Evolutionary conservation across 78 protist species (phyloP).

Genomic region (slime mould (Dictyostelium discoideum)): DNA sequence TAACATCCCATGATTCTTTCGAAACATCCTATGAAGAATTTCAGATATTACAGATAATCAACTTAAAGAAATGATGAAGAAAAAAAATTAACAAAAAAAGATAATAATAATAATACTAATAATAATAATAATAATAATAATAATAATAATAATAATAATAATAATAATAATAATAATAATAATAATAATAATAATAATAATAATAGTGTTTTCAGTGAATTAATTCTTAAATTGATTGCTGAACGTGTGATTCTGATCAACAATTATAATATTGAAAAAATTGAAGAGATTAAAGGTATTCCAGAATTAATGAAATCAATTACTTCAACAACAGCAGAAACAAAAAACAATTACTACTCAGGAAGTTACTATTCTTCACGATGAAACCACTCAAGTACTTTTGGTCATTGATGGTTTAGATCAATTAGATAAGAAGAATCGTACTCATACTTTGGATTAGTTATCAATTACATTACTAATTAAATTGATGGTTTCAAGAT

Average conservation of each 20-base stretch:
- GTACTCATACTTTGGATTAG: slow-evolving; percentile 82
- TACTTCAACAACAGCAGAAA: background rate
- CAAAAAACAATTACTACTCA: background rate
- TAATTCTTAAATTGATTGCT: slow-evolving; percentile 89
- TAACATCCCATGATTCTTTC: too few species aligned
- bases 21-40: too few species aligned
- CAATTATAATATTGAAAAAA: slow-evolving; percentile 82
- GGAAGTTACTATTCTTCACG: background rate
- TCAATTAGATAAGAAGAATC: slow-evolving; percentile 43
- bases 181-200: too few species aligned
- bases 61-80: too few species aligned
- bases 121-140: too few species aligned
- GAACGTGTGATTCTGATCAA: slow-evolving; percentile 83
- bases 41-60: too few species aligned
- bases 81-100: too few species aligned
- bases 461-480: slow-evolving; percentile 43
- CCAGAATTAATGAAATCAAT: background rate
- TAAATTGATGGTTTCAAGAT: slow-evolving; percentile 9
- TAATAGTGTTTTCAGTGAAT: slow-evolving; percentile 86
- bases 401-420: slow-evolving; percentile 86
- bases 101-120: too few species aligned
- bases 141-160: too few species aligned
- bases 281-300: slow-evolving; percentile 55
- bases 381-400: slow-evolving; percentile 20
- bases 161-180: too few species aligned